Percentiles rank a stretch among this genome's conserved stretches.
Evolutionary conservation across 78 protist species (phyloP).

Genomic region (Chrysochromulina tobinii): DNA sequence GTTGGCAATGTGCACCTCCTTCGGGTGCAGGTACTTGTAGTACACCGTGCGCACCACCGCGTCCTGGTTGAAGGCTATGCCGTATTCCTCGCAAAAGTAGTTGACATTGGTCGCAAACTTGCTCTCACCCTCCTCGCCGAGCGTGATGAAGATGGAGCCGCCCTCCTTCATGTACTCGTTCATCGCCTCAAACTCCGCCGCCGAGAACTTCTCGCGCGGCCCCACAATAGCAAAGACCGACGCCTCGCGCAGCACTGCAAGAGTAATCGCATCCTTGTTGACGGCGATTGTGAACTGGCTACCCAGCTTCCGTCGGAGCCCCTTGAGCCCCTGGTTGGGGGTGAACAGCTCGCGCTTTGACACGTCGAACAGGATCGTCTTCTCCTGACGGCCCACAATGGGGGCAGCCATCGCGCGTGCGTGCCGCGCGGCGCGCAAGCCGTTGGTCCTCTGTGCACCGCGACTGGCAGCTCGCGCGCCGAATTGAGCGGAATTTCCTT

Average conservation of each 20-base stretch:
- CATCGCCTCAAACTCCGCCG: slow-evolving; percentile 49
- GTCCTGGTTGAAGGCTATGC: slow-evolving; percentile 73
- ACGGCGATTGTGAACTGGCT: not conserved
- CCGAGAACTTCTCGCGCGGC: slow-evolving; percentile 56
- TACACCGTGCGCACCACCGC: slow-evolving; percentile 65
- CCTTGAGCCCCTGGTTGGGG: not conserved
- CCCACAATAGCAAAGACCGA: slow-evolving; percentile 42
- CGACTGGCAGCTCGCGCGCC: too few relatives aligned
- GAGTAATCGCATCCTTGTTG: slow-evolving; percentile 12
- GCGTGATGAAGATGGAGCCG: slow-evolving; percentile 57
- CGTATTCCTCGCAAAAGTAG: slow-evolving; percentile 59
- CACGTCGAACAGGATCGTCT: not conserved
- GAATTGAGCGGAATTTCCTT: too few relatives aligned
- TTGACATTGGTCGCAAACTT: slow-evolving; percentile 55
- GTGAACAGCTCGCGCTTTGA: slow-evolving; percentile 7
- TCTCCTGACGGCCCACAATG: not conserved
- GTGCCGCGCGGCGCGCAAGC: too few relatives aligned
- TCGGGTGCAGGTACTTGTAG: slow-evolving; percentile 74
- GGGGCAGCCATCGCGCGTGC: too few relatives aligned
- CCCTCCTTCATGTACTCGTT: slow-evolving; percentile 45
- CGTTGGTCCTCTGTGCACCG: too few relatives aligned
- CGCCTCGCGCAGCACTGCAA: not conserved
- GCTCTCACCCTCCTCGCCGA: slow-evolving; percentile 71
- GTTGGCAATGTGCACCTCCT: slow-evolving; percentile 44
- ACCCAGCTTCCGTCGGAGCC: not conserved